Percentiles rank a stretch among this genome's conserved stretches.
Evolutionary conservation across 2,329 filamentous ascomycete species (phyloP).

Genomic region (Aspergillus sp.): DNA sequence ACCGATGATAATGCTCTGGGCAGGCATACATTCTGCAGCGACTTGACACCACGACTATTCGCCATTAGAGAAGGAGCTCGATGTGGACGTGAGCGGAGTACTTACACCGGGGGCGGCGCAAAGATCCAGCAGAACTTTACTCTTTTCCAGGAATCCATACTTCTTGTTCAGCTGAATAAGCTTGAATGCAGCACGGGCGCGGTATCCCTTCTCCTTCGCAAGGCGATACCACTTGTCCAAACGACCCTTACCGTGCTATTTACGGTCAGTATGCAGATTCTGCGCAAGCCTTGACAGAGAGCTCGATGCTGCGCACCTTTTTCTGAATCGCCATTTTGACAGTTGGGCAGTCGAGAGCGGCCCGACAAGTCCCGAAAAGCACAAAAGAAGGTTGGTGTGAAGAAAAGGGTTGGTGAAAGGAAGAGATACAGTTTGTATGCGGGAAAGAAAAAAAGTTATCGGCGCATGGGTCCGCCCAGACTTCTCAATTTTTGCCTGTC

Average conservation of each 20-base stretch:
- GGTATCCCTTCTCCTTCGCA: constrained; percentile 96
- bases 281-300: neutral
- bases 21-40: constrained; percentile 90
- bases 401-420: constrained; percentile 17
- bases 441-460: constrained; percentile 25
- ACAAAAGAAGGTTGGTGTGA: constrained; percentile 7
- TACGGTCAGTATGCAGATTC: constrained; percentile 26
- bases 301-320: constrained; percentile 60
- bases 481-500: constrained; percentile 14
- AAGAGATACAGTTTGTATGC: constrained; percentile 15
- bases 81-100: constrained; percentile 16
- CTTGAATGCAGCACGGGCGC: constrained; percentile 95
- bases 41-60: constrained; percentile 89
- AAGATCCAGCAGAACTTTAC: constrained; percentile 93
- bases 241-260: constrained; percentile 87
- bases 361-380: constrained; percentile 22
- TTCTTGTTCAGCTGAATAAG: constrained; percentile 98
- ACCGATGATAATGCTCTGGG: constrained; percentile 84
- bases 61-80: constrained; percentile 18
- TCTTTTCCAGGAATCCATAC: constrained; percentile 96
- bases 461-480: constrained; percentile 12
- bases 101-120: constrained; percentile 90
- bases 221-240: constrained; percentile 99
- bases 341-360: constrained; percentile 20
- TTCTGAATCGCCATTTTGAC: constrained; percentile 87